Conservation (phyloP, 2,329 filamentous ascomycete genomes). For the Aspergillus pseudonomiae region DNA sequence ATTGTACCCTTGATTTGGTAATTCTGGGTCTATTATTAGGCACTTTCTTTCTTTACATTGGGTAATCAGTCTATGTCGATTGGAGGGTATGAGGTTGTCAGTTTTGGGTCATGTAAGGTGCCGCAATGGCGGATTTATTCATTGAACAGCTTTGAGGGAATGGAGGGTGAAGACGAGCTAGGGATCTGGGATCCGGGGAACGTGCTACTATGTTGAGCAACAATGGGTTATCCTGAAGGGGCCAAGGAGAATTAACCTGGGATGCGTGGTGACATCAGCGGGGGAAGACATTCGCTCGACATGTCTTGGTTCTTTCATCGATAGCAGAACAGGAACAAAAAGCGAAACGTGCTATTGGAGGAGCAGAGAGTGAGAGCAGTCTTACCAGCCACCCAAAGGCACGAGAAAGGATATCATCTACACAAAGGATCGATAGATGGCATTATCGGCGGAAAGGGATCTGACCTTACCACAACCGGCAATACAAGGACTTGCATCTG, state of each 20-base stretch:
- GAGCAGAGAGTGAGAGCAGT: background rate
- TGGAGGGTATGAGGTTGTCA: background rate
- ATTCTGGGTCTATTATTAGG: background rate
- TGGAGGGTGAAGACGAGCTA: background rate
- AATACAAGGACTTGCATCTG: conserved; percentile 11
- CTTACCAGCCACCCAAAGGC: background rate
- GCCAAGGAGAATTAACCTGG: background rate
- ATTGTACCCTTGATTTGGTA: background rate
- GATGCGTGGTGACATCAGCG: background rate
- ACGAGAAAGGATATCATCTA: background rate
- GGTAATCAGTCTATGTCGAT: background rate
- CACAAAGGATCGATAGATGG: background rate
- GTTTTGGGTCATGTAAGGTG: background rate
- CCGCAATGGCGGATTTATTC: background rate
- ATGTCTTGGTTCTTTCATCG: background rate
- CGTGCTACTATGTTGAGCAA: background rate
- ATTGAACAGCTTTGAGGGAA: background rate
- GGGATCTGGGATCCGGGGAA: background rate
- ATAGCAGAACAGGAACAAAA: background rate
- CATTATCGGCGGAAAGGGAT: background rate
- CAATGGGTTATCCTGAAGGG: background rate
- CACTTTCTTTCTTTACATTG: background rate
- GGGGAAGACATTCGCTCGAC: background rate
- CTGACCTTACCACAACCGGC: background rate
- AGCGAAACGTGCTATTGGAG: background rate